Evolutionary conservation across 1,284 basidiomycete species (phyloP), one percentile per base, ranked within the genome.

Genomic region (Coniophora puteana): DNA sequence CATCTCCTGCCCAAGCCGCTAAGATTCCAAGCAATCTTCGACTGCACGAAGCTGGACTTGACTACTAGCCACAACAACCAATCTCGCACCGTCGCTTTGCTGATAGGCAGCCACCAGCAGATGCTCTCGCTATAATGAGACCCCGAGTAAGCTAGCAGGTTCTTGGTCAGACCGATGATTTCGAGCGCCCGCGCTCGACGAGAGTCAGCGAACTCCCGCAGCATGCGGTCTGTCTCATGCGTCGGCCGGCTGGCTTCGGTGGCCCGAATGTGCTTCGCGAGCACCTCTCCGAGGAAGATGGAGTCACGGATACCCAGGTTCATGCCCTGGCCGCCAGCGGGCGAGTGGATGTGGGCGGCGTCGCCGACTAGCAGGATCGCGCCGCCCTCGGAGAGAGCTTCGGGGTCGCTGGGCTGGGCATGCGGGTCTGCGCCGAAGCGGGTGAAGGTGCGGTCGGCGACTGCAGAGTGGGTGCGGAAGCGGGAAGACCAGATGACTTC

Each of bases 281-380:
- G n/a, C n/a, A n/a, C 44, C 4, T 58, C 53, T 2, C 54, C 70
- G 8, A 70, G 51, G 22, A 59, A 59, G 11, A 69, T 36, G 0
- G 61, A 68, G 40, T 72, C 71, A 6, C 71, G 61, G 14, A 73
- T 40, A 5, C 70, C 69, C 28, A 73, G 66, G 46, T 74, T 72
- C 70, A 72, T 68, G 5, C 70, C 70, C 50, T 74, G 70, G 1
- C 70, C 70, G 14, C 70, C 71, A 2, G 59, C 61, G 0, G 71
- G 71, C 0, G 70, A 62, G 35, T 72, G 70, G 30, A 69, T 63
- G 46, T 72, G 70, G 14, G 67, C 70, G 0, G 71, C 68, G 43
- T 72, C 72, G 0, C 71, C 72, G 1, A 71, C 31, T 22, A 72
- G 58, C 16, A 65, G 26, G 8, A 67, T 45, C 3, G 18, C 46